Conservation (phyloP, 2,329 filamentous ascomycete species). For the Botrytis hyacinthi region DNA sequence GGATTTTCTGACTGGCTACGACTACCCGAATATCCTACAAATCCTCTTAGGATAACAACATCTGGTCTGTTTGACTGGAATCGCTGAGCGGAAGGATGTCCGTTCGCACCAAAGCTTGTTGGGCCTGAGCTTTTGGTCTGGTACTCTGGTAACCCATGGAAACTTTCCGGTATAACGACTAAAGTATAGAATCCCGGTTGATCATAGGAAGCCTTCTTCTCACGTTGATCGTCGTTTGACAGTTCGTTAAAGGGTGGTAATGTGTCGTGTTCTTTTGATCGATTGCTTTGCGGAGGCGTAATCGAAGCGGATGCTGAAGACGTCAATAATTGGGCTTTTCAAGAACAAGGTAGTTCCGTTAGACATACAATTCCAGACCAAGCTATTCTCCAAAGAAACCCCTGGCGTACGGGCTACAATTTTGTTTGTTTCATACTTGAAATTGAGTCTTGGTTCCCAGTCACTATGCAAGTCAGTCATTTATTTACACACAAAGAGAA, state of each 20-base stretch:
- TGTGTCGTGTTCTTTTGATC: conserved; percentile 41
- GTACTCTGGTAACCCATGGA: conserved; percentile 52
- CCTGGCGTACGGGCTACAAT: conserved; percentile 52
- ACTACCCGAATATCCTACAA: background rate
- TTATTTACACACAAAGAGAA: background rate
- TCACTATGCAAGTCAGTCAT: conserved; percentile 41
- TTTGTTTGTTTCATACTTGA: conserved; percentile 52
- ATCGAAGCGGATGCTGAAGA: conserved; percentile 4
- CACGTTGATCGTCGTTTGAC: conserved; percentile 56
- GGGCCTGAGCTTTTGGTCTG: conserved; percentile 31
- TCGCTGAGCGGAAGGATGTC: background rate
- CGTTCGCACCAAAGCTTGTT: background rate
- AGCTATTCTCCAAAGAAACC: conserved; percentile 50
- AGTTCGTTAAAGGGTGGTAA: conserved; percentile 53
- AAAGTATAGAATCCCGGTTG: conserved; percentile 55
- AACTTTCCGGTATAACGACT: conserved; percentile 53
- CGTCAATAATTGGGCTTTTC: background rate
- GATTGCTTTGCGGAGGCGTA: background rate
- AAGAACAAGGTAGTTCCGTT: background rate
- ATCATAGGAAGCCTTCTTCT: conserved; percentile 52
- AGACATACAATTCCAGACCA: conserved; percentile 55
- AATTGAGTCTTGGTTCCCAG: conserved; percentile 55
- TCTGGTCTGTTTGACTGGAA: background rate
- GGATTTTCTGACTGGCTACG: background rate
- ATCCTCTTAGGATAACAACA: background rate